These are phyloP conservation scores for Linanthus parryae DNA, from an alignment of 148 eudicot species.

Conservation along the genomic window DNA sequence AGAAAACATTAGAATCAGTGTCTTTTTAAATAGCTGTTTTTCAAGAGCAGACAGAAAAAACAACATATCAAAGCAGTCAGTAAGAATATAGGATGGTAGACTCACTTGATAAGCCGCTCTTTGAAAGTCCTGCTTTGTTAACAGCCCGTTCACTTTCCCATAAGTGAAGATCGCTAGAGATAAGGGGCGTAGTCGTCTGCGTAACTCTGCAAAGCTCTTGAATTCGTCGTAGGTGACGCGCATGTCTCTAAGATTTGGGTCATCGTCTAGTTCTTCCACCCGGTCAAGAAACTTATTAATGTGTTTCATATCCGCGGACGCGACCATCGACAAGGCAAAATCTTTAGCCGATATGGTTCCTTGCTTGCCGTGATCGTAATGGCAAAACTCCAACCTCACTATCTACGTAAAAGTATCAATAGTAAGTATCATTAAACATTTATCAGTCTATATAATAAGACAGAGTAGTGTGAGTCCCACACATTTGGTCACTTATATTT, in stretches of 20 bases:
- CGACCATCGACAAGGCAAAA: slow-evolving; percentile 84
- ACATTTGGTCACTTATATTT: too few species aligned
- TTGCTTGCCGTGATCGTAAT: slow-evolving; percentile 61
- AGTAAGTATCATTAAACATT: too few species aligned
- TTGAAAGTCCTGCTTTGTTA: slow-evolving; percentile 68
- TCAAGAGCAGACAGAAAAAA: too few species aligned
- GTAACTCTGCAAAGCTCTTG: slow-evolving; percentile 56
- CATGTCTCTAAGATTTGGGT: slow-evolving; percentile 31
- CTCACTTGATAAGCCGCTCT: slow-evolving; percentile 78
- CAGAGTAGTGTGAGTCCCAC: too few species aligned
- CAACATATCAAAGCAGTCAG: too few species aligned
- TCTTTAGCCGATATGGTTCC: slow-evolving; percentile 76
- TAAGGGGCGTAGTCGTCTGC: slow-evolving; percentile 49
- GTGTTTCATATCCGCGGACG: slow-evolving; percentile 73
- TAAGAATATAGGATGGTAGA: neutral
- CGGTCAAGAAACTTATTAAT: slow-evolving; percentile 62
- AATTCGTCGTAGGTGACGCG: slow-evolving; percentile 66
- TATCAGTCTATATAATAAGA: too few species aligned
- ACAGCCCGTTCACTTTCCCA: slow-evolving; percentile 63
- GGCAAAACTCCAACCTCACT: slow-evolving; percentile 61
- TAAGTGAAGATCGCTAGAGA: slow-evolving; percentile 77
- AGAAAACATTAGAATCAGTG: too few species aligned
- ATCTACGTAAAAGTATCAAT: slow-evolving; percentile 46
- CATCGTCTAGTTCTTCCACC: slow-evolving; percentile 48
- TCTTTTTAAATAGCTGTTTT: too few species aligned